Percentiles rank a stretch among this genome's conserved stretches.
These are phyloP conservation scores for Barnettozyma salicaria DNA, from an alignment of 805 yeast species.

Conservation along the genomic window DNA sequence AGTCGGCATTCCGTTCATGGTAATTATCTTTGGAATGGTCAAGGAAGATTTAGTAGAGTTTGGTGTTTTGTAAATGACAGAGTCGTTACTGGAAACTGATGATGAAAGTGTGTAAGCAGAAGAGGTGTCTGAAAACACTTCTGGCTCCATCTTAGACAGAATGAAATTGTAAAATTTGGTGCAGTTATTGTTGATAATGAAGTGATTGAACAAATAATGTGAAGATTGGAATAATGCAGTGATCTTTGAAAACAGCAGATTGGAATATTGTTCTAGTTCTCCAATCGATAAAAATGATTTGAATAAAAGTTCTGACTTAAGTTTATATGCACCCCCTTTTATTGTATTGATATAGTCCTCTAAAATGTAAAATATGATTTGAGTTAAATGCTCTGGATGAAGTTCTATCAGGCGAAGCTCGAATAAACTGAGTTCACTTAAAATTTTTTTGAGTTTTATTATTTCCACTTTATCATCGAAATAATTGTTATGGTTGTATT, in stretches of 20 bases:
- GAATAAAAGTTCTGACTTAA: slow-evolving; percentile 7
- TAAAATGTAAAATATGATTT: slow-evolving; percentile 19
- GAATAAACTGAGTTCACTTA: slow-evolving; percentile 44
- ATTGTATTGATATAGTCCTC: slow-evolving; percentile 1
- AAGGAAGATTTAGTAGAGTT: slow-evolving; percentile 8
- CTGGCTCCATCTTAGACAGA: slow-evolving; percentile 11
- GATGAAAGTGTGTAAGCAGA: slow-evolving; percentile 10
- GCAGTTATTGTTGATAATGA: neutral
- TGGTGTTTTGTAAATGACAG: slow-evolving; percentile 9
- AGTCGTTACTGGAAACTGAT: slow-evolving; percentile 1
- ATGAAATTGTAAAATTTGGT: slow-evolving; percentile 4
- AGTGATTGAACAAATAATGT: slow-evolving; percentile 4
- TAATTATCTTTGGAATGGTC: slow-evolving; percentile 1
- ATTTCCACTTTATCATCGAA: slow-evolving; percentile 30
- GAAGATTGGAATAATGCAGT: slow-evolving; percentile 3
- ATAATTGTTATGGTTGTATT: slow-evolving; percentile 21
- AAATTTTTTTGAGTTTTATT: slow-evolving; percentile 43
- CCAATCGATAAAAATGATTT: slow-evolving; percentile 2
- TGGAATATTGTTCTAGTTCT: slow-evolving; percentile 11
- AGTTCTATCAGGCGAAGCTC: slow-evolving; percentile 39
- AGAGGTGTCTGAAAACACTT: slow-evolving; percentile 7
- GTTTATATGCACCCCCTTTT: neutral
- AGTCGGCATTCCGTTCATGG: slow-evolving; percentile 13
- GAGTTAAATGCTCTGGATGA: slow-evolving; percentile 27
- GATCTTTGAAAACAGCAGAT: slow-evolving; percentile 9